A percentile compares a stretch with the other conserved stretches of the same genome.
Evolutionary conservation across 2,329 filamentous ascomycete genomes (phyloP).

Genomic region (Claviceps humidiphila): DNA sequence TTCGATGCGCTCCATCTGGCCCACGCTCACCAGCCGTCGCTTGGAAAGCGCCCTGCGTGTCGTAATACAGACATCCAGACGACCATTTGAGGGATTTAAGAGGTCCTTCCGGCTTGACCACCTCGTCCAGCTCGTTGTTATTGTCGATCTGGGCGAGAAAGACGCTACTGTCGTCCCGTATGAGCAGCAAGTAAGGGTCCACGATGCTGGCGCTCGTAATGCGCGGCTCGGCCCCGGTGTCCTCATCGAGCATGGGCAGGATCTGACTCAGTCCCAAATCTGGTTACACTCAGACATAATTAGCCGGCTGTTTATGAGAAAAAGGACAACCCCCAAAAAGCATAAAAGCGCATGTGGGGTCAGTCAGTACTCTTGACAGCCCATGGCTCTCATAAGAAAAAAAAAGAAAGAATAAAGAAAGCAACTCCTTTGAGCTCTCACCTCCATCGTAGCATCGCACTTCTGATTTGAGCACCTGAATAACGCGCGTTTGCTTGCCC

Average conservation of each 20-base stretch:
- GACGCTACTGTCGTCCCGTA: slow-evolving; percentile 72
- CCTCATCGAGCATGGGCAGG: slow-evolving; percentile 82
- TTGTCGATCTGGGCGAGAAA: slow-evolving; percentile 64
- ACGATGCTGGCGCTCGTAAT: slow-evolving; percentile 71
- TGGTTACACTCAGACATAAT: slow-evolving; percentile 18
- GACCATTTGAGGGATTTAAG: slow-evolving; percentile 58
- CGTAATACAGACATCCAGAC: slow-evolving; percentile 72
- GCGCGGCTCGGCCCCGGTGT: slow-evolving; percentile 66
- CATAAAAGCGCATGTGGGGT: background rate
- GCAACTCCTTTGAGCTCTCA: slow-evolving; percentile 27
- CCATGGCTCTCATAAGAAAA: background rate
- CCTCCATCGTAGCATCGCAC: slow-evolving; percentile 82
- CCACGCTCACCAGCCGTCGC: slow-evolving; percentile 22
- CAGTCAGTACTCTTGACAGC: background rate
- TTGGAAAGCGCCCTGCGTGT: slow-evolving; percentile 44
- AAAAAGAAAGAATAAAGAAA: background rate
- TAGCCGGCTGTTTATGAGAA: too few relatives aligned
- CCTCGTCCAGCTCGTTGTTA: slow-evolving; percentile 73
- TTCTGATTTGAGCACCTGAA: slow-evolving; percentile 79
- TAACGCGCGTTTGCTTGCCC: slow-evolving; percentile 65
- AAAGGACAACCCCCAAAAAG: too few relatives aligned
- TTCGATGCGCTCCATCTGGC: slow-evolving; percentile 29
- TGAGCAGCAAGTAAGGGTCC: slow-evolving; percentile 72
- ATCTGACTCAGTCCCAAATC: slow-evolving; percentile 85
- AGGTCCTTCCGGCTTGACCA: slow-evolving; percentile 48